Evolutionary conservation across 352 stramenopile genomes (phyloP).

Genomic region (Phytophthora chlamydospora): DNA sequence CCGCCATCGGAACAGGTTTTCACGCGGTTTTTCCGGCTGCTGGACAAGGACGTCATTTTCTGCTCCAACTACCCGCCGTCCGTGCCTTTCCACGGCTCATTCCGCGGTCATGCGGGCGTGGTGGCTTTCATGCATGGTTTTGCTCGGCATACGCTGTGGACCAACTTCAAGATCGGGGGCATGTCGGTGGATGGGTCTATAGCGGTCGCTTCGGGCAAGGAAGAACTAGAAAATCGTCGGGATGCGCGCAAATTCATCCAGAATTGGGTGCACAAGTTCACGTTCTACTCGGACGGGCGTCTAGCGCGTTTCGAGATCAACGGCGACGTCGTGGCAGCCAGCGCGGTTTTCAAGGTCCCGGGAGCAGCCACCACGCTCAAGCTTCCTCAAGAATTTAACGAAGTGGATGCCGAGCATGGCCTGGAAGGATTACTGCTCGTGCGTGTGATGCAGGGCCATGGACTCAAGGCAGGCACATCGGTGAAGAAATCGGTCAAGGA

Average conservation of each 20-base stretch:
- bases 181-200: conserved; percentile 86
- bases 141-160: conserved; percentile 79
- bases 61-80: conserved; percentile 90
- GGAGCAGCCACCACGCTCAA: conserved; percentile 85
- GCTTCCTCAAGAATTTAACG: conserved; percentile 88
- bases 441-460: conserved; percentile 83
- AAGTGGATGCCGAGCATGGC: conserved; percentile 83
- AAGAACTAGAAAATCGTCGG: conserved; percentile 87
- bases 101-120: conserved; percentile 72
- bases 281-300: conserved; percentile 84
- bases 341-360: conserved; percentile 87
- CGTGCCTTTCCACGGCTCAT: conserved; percentile 87
- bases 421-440: conserved; percentile 73
- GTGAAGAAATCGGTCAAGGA: conserved; percentile 77
- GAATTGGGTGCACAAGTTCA: conserved; percentile 93
- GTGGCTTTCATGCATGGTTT: conserved; percentile 85
- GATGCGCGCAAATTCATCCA: conserved; percentile 87
- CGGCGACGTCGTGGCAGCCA: conserved; percentile 85
- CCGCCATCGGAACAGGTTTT: conserved; percentile 88
- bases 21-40: conserved; percentile 84
- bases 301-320: conserved; percentile 90
- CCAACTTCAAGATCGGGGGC: conserved; percentile 87
- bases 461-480: conserved; percentile 71
- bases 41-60: conserved; percentile 89
- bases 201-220: conserved; percentile 82